These are phyloP conservation scores for Hyaloperonospora brassicae DNA, from an alignment of 352 stramenopile genomes.

Conservation along the genomic window DNA sequence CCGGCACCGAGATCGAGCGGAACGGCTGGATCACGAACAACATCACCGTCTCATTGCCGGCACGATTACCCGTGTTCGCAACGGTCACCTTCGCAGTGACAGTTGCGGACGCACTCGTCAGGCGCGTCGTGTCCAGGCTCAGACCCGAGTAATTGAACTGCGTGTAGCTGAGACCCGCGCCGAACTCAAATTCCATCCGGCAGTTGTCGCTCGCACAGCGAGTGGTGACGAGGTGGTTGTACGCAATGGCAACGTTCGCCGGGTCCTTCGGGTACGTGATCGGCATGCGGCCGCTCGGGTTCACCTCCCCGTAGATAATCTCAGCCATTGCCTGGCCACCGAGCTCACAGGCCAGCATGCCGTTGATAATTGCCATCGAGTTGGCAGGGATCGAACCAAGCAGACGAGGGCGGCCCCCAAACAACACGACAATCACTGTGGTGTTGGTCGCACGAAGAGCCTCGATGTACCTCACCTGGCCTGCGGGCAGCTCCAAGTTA, in stretches of 20 bases:
- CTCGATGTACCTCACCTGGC: constrained; percentile 62
- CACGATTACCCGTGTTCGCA: too few species aligned
- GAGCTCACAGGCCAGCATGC: constrained; percentile 57
- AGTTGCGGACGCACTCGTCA: too few species aligned
- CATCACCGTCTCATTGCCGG: too few species aligned
- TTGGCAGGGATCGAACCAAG: constrained; percentile 42
- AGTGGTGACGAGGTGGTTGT: constrained; percentile 55
- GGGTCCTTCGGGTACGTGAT: constrained; percentile 73
- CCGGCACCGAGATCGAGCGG: constrained; percentile 50
- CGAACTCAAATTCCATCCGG: too few species aligned
- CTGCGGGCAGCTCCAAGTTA: constrained; percentile 43
- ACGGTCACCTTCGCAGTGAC: too few species aligned
- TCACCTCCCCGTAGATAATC: constrained; percentile 66
- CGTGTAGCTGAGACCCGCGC: too few species aligned
- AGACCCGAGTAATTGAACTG: too few species aligned
- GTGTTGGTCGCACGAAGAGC: constrained; percentile 44
- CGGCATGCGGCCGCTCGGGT: constrained; percentile 69
- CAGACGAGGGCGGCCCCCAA: constrained; percentile 65
- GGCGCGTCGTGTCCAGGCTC: too few species aligned
- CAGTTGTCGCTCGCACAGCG: too few species aligned
- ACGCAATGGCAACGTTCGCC: constrained; percentile 48
- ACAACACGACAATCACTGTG: constrained; percentile 68
- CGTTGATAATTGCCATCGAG: constrained; percentile 64
- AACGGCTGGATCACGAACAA: too few species aligned
- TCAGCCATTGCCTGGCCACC: constrained; percentile 77